A percentile compares a stretch with the other conserved stretches of the same genome.
Conservation (phyloP, 345 rosid genomes). For the Citropsis articulata region DNA sequence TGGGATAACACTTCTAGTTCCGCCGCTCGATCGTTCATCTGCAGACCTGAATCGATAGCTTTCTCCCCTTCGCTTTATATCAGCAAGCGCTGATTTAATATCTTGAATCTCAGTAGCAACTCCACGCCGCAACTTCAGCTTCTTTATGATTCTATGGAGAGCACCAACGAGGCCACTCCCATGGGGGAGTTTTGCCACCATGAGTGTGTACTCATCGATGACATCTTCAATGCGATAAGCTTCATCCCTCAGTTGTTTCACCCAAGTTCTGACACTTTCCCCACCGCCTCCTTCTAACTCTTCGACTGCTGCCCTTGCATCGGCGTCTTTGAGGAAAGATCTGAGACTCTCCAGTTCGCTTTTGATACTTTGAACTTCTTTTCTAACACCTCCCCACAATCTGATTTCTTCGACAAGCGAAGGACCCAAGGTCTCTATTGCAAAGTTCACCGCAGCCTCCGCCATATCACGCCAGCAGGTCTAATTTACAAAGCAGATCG, state of each 20-base stretch:
- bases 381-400: background rate
- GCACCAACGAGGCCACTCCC: no score
- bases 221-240: constrained; percentile 25
- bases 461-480: background rate
- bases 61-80: no score
- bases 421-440: background rate
- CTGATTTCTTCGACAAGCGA: constrained; percentile 12
- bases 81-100: no score
- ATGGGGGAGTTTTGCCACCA: no score
- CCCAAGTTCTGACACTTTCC: constrained; percentile 15
- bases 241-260: constrained; percentile 11
- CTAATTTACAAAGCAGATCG: no score
- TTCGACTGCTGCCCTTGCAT: constrained; percentile 4
- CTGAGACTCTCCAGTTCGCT: constrained; percentile 2
- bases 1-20: no score
- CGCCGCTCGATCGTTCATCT: no score
- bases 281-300: background rate
- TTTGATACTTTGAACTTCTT: constrained; percentile 11
- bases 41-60: no score
- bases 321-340: constrained; percentile 19
- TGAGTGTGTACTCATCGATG: background rate
- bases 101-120: no score
- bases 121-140: no score
- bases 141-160: no score
- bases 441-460: background rate